Evolutionary conservation across 345 rosid genomes (phyloP), one percentile per base, ranked within the genome.

Genomic region (Geranium rotundifolium): DNA sequence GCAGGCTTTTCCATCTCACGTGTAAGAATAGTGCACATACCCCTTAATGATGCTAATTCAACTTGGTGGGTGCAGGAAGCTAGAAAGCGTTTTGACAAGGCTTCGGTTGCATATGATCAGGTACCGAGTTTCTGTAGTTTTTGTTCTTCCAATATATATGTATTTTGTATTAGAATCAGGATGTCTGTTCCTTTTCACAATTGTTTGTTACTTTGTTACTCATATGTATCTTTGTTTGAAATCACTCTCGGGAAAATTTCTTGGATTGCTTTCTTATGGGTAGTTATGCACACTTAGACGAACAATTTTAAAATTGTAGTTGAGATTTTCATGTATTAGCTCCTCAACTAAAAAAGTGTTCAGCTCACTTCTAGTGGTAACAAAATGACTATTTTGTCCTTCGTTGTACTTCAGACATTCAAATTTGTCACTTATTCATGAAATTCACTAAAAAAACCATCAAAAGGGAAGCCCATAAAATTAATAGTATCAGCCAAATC

Each of bases 11-110:
- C 16, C 16, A 46, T 46, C 12, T 10, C 52, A 46, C 15, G 16
- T 46, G 52, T 46, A 46, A 46, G 52, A 46, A 46, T 14, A 12
- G 12, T 12, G 10, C 16, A 10, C 15, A 10, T 14, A 9, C 52
- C 52, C 52, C 52, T 14, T 9, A 46, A 46, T 14, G 16, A 46
- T 14, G 16, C 52, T 14, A 46, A 46, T 7, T 7, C 14, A 68
- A 69, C 19, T 65, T 58, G 63, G 66, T 78, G 75, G 57, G 61
- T 69, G 77, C 84, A 95, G 97, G 99, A 95, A 88, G 97, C 93
- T 30, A 82, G 95, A 67, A 95, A 87, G 75, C 83, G 84, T 52
- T 95, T 95, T 80, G 99, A 95, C 81, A 95, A 88, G 84, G 91
- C 96, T 69, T 80, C 91, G 69, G 83, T 95, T 70, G 72, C 82